These are phyloP conservation scores for Entamoeba nuttalli DNA, from an alignment of 208 protist genomes.

Conservation along the genomic window DNA sequence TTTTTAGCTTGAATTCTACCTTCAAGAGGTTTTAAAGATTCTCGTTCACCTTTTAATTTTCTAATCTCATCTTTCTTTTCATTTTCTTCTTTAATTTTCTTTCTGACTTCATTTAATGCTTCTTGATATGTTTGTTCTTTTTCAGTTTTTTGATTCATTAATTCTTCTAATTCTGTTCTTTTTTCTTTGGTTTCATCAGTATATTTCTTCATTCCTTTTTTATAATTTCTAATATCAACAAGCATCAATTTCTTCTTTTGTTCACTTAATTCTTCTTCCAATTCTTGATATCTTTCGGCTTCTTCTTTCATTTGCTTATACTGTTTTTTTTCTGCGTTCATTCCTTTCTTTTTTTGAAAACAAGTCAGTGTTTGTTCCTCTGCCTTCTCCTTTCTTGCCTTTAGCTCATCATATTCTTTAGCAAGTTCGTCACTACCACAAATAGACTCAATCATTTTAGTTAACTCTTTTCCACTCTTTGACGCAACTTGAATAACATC, in stretches of 20 bases:
- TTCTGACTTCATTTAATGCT: neutral
- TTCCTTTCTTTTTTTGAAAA: conserved; percentile 62
- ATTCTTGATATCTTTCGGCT: conserved; percentile 46
- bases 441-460: conserved; percentile 78
- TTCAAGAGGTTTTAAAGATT: neutral
- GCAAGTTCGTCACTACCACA: conserved; percentile 62
- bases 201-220: neutral
- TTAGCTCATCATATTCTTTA: conserved; percentile 66
- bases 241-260: neutral
- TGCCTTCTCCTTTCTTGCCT: conserved; percentile 49
- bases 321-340: conserved; percentile 68
- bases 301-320: conserved; percentile 80
- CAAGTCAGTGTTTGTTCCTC: conserved; percentile 31
- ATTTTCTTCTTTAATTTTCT: neutral
- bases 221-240: neutral
- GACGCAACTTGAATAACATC: conserved; percentile 77
- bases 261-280: neutral
- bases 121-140: neutral
- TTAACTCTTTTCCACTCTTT: conserved; percentile 75
- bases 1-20: neutral
- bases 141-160: neutral
- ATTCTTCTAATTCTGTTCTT: neutral
- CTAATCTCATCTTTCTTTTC: neutral
- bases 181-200: neutral
- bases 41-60: neutral